These are phyloP conservation scores for Priceomyces fermenticarens DNA, from an alignment of 805 yeast genomes.

Conservation along the genomic window DNA sequence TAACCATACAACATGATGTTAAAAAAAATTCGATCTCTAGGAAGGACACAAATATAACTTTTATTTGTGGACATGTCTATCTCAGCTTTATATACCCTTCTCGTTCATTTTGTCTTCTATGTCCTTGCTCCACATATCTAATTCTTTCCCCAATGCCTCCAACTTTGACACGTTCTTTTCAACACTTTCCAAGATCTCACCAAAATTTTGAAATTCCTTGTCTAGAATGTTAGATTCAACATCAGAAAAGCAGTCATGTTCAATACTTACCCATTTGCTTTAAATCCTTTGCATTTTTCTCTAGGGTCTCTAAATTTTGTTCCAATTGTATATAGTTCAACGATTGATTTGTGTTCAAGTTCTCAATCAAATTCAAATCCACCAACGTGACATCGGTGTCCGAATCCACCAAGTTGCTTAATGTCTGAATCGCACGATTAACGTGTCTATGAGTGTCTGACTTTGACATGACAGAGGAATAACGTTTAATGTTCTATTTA, in stretches of 20 bases:
- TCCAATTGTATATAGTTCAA: constrained; percentile 47
- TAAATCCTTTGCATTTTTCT: constrained; percentile 35
- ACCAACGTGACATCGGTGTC: constrained; percentile 42
- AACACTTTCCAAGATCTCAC: constrained; percentile 22
- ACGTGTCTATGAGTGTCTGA: constrained; percentile 29
- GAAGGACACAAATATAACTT: background rate
- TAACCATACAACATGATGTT: too few relatives aligned
- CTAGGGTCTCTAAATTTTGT: constrained; percentile 40
- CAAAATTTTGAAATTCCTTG: constrained; percentile 22
- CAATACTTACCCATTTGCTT: constrained; percentile 18
- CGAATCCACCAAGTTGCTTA: constrained; percentile 32
- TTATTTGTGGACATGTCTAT: background rate
- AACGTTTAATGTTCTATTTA: background rate
- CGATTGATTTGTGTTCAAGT: constrained; percentile 57
- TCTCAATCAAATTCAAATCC: constrained; percentile 49
- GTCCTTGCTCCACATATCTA: constrained; percentile 62
- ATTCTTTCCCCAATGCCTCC: constrained; percentile 48
- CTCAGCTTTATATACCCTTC: too few relatives aligned
- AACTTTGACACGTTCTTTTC: constrained; percentile 37
- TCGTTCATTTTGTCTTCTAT: constrained; percentile 40
- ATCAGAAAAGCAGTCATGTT: background rate
- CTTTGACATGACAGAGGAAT: constrained; percentile 15
- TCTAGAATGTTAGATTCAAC: constrained; percentile 10
- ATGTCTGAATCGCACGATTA: constrained; percentile 25
- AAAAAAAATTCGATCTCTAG: background rate